Evolutionary conservation across 148 eudicot genomes (phyloP), one percentile per base, ranked within the genome.

Genomic region (Agrostemma githago): DNA sequence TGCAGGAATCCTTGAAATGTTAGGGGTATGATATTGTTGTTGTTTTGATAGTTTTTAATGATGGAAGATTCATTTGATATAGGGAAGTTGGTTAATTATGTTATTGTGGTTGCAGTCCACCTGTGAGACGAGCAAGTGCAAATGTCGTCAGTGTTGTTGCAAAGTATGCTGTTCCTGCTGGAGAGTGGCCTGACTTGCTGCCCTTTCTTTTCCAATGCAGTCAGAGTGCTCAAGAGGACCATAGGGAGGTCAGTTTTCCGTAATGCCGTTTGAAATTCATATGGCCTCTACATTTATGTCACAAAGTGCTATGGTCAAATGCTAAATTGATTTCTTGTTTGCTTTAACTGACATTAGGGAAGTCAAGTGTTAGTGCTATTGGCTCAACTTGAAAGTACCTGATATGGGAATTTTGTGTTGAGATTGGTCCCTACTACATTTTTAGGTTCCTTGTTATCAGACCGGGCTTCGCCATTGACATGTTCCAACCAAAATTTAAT

Each of bases 71-170:
- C 14, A 8, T 37, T 6, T 3, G 6, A 6, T 37, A 56, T n/a
- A 64, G 53, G 17, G 42, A 38, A 46, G 40, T 34, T 74, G 63
- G 58, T 14, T 39, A 9, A 5, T 8, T 16, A 39, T 10, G 3
- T 48, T 21, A 10, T 54, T 65, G 3, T 63, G 66, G 6, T 79
- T 81, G 82, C 86, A 95, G 98, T 76, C 92, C 97, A 68, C 91
- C 93, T 12, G 98, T 94, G 70, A 86, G 98, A 83, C 82, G 97
- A 86, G 98, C 98, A 39, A 94, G 98, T 86, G 98, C 98, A 73
- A 92, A 95, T 85, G 98, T 90, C 44, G 92, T 92, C 57, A 90
- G 98, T 72, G 87, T 92, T 56, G 81, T 95, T 56, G 98, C 98
- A 20, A 95, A 95, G 83, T 92, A 90, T 85, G 96, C 96, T 73